Conservation (phyloP, 2,329 filamentous ascomycete species). For the Pseudocercospora fuligena region DNA sequence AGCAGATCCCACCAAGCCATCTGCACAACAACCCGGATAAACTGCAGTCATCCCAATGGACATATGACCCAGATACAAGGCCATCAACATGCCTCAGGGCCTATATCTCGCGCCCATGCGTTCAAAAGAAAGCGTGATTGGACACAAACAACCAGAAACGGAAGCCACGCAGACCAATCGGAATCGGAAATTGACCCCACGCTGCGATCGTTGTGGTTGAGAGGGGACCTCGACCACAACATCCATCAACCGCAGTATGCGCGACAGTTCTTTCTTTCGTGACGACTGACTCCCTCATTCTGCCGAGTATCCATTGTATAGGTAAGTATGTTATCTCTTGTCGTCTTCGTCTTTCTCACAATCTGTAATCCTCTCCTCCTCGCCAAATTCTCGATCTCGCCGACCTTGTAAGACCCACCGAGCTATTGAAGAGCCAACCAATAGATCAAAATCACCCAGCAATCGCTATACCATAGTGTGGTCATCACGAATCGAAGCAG, state of each 20-base stretch:
- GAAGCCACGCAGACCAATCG: background rate
- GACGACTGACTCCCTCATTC: constrained; percentile 1
- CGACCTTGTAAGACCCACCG: constrained; percentile 6
- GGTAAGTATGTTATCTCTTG: background rate
- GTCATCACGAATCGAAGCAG: background rate
- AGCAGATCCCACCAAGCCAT: background rate
- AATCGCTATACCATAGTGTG: background rate
- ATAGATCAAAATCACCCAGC: background rate
- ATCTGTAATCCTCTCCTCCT: background rate
- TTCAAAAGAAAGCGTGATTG: background rate
- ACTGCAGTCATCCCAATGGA: background rate
- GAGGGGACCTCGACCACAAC: background rate
- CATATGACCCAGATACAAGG: constrained; percentile 1
- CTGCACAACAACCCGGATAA: background rate
- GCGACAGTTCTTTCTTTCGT: background rate
- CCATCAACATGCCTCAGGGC: background rate
- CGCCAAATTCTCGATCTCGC: background rate
- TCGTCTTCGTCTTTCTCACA: background rate
- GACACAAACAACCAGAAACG: constrained; percentile 1
- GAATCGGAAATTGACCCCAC: constrained; percentile 4
- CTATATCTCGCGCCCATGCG: background rate
- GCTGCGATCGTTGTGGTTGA: background rate
- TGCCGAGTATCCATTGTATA: background rate
- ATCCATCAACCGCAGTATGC: constrained; percentile 3
- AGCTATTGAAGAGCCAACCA: background rate